Base-by-base conservation (phyloP, 2,329 filamentous ascomycete genomes). In the Fusarium pilosicola region DNA sequence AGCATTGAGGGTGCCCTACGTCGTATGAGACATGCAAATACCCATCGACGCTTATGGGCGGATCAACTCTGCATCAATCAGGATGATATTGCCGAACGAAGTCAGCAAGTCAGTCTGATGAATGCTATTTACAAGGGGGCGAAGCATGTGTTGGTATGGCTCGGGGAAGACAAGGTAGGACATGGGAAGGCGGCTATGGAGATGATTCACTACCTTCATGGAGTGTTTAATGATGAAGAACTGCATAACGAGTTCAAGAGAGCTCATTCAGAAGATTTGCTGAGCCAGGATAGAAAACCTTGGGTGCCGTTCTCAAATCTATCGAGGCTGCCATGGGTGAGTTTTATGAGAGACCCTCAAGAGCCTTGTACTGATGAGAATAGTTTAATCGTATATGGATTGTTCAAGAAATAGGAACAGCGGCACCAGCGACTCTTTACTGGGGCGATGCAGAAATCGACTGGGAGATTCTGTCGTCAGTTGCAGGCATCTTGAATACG, bases 21-120 rank as follows among this genome's bases (percentile, higher is more conserved):
- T 22, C 77, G 80, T 7, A 60, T 82, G 65, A 74, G 81, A 51
- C 72, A 74, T 44, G 48, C 74, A 24, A 74, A 74, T 18, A 32
- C 39, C 28, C 69, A 71, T 36, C 77, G 81, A 6, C 71, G 81
- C 36, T 74, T 84, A 12, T 84, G 83, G 83, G 80, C 83, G 7
- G 83, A 84, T 42, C 82, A 84, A 71, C 74, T 84, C 46, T 84
- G 83, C 71, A 83, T 84, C 62, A 83, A 84, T 62, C 83, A 84
- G 65, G 76, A 77, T 7, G 79, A 84, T 49, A 71, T 80, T 22
- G 68, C 64, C 6, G 83, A 84, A 68, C 78, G 81, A 45, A 79
- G 78, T 55, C 74, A 74, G 11, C 82, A 84, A 76, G 81, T 84
- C n/a, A 73, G 73, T 38, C 63, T 84, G 22, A 84, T 84, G 83